Evolutionary conservation across 441 rosid genomes (phyloP).

Genomic region (Gossypium lobatum): DNA sequence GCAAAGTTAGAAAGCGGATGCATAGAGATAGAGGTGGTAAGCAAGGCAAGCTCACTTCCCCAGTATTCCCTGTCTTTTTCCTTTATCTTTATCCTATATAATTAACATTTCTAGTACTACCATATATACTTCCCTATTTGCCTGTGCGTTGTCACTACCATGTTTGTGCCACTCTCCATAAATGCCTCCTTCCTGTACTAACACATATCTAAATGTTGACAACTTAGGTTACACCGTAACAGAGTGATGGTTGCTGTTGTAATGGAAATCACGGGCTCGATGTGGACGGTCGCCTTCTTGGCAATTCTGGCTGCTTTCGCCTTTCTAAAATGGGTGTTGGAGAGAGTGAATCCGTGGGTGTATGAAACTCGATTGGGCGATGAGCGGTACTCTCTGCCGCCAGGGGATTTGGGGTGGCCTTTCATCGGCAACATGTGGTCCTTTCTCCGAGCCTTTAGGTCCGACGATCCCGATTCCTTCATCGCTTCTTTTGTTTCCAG

Average conservation of each 20-base stretch:
- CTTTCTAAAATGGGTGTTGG: slow-evolving; percentile 31
- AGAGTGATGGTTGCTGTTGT: background rate
- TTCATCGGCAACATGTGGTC: slow-evolving; percentile 74
- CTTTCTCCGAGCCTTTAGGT: slow-evolving; percentile 70
- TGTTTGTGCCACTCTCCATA: too few species aligned
- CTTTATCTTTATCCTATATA: too few species aligned
- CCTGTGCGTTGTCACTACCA: too few species aligned
- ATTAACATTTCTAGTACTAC: too few species aligned
- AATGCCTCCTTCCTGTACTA: too few species aligned
- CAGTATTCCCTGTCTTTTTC: too few species aligned
- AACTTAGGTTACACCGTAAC: too few species aligned
- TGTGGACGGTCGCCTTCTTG: slow-evolving; percentile 14
- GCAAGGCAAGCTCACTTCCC: too few species aligned
- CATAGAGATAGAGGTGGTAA: too few species aligned
- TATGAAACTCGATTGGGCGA: slow-evolving; percentile 50
- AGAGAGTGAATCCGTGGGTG: slow-evolving; percentile 41
- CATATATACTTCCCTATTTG: too few species aligned
- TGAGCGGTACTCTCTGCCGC: slow-evolving; percentile 43
- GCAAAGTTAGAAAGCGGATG: too few species aligned
- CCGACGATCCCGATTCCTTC: slow-evolving; percentile 59
- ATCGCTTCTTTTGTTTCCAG: slow-evolving; percentile 29
- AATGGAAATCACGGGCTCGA: slow-evolving; percentile 18
- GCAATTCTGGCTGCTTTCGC: slow-evolving; percentile 1
- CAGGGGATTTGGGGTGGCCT: slow-evolving; percentile 82
- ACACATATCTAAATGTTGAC: too few species aligned